Base-by-base conservation (phyloP, 139 green algal genomes). In the Chlamydomonas eustigma region DNA sequence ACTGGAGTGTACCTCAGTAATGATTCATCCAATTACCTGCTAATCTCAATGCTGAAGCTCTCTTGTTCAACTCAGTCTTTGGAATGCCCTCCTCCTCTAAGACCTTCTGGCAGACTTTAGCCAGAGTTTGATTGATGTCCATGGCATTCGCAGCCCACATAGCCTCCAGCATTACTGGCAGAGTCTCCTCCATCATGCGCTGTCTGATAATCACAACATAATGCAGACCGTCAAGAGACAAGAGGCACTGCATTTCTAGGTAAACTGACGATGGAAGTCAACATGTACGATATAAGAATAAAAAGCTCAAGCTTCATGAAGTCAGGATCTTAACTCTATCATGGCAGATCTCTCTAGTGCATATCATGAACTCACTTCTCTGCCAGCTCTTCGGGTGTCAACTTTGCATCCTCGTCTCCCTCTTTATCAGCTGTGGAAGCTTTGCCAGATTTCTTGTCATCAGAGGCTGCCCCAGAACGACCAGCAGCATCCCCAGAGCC, bases 141-240 rank as follows among this genome's bases (percentile, higher is more conserved):
- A 97, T 64, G 68, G 91, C 85, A 69, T 96, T 97, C 66, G 91
- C 90, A 1, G 92, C 92, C 93, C 93, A 97, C 90, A 97, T 94
- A n/a, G 93, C 93, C 33, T 96, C 90, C 65, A 97, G 84, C 85
- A 96, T 93, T 22, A 97, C 73, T 2, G 87, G 89, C 74, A 97
- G 73, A 12, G 90, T 80, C 3, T 83, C 86, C 65, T 95, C 88
- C 80, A 96, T 91, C 51, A 94, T 63, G 65, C 37, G 50, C 39
- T 74, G n/a, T 76, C 74, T 69, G 66, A n/a, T n/a, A n/a, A n/a
- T n/a, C n/a, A n/a, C n/a, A n/a, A n/a, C n/a, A n/a, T n/a, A n/a
- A n/a, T n/a, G n/a, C n/a, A n/a, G n/a, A n/a, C n/a, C n/a, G n/a
- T n/a, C n/a, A n/a, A n/a, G n/a, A n/a, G n/a, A n/a, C n/a, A n/a